phyloP scores from a whole-genome alignment of 2,329 filamentous ascomycete species.

The Fusarium gaditjirri region DNA sequence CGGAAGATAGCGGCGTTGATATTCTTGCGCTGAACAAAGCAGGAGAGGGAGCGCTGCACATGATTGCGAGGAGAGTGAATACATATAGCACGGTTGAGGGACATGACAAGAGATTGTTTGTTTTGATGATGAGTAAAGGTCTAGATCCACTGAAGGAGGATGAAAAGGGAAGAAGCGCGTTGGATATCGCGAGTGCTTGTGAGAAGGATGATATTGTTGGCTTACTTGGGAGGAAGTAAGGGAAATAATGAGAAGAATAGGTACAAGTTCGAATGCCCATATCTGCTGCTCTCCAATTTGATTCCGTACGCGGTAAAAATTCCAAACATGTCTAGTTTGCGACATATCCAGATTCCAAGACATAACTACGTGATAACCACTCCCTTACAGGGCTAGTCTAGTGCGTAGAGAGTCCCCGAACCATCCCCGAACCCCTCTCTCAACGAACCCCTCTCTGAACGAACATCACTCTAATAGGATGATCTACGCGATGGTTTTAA shows the following conservation, averaged over 20 bases:
- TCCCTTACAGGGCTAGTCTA: background rate
- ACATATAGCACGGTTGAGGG: accelerated
- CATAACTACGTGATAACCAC: background rate
- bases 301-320: background rate
- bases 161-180: slow-evolving; percentile 29
- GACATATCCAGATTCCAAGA: background rate
- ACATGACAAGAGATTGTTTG: slow-evolving; percentile 33
- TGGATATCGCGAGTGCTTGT: slow-evolving; percentile 40
- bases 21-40: slow-evolving; percentile 19
- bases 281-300: background rate
- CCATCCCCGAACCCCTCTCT: background rate
- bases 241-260: background rate
- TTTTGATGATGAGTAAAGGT: slow-evolving; percentile 27
- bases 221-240: slow-evolving; percentile 20
- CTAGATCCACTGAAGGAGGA: slow-evolving; percentile 39
- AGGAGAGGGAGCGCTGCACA: slow-evolving; percentile 34
- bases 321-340: background rate
- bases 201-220: slow-evolving; percentile 34
- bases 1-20: slow-evolving; percentile 20
- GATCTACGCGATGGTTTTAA: background rate
- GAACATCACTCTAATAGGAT: background rate
- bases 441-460: background rate
- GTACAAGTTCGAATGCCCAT: background rate
- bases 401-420: background rate
- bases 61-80: slow-evolving; percentile 1